Conservation (phyloP, 2,329 filamentous ascomycete genomes). For the Pyrenophora seminiperda region DNA sequence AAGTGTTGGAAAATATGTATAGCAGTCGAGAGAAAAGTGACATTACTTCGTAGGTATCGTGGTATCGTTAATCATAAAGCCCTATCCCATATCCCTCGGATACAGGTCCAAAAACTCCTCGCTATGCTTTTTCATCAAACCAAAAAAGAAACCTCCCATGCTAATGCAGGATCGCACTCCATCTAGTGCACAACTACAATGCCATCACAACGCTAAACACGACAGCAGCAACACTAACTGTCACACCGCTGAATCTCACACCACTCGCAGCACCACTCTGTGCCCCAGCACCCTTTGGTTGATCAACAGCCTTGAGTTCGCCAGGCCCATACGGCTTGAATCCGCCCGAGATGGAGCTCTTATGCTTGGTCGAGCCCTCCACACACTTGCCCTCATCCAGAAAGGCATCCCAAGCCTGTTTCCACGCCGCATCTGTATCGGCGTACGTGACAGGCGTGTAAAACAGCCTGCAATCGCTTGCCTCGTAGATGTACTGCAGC, state of each 20-base stretch:
- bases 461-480: slow-evolving; percentile 65
- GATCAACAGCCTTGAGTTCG: slow-evolving; percentile 23
- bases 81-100: no score
- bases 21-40: no score
- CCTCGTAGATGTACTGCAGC: slow-evolving; percentile 64
- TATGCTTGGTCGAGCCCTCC: slow-evolving; percentile 27
- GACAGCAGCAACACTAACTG: slow-evolving; percentile 5
- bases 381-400: slow-evolving; percentile 31
- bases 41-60: no score
- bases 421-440: slow-evolving; percentile 59
- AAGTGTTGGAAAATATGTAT: no score
- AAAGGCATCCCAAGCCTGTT: slow-evolving; percentile 38
- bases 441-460: slow-evolving; percentile 61
- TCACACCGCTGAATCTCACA: slow-evolving; percentile 2
- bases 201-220: slow-evolving; percentile 7
- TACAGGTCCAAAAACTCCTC: no score
- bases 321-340: slow-evolving; percentile 33
- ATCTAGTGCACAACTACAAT: slow-evolving; percentile 7
- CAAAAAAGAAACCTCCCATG: no score
- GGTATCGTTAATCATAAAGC: no score
- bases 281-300: slow-evolving; percentile 10
- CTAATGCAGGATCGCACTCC: not conserved
- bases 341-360: slow-evolving; percentile 32
- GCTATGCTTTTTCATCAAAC: no score
- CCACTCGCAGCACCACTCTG: not conserved